Conservation (phyloP, 768 basidiomycete genomes). For the Serendipita sp. region DNA sequence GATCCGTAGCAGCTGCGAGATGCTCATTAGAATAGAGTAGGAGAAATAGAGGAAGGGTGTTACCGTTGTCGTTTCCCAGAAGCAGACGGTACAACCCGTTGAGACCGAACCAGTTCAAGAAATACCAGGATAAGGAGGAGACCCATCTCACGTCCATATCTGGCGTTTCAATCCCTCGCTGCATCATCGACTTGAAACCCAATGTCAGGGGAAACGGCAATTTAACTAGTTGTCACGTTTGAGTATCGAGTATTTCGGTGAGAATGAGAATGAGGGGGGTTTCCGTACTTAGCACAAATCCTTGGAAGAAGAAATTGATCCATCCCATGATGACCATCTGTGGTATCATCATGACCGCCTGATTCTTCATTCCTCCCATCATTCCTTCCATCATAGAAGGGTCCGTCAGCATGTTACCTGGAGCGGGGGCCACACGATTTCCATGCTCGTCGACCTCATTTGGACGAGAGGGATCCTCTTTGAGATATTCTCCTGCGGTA, state of each 20-base stretch:
- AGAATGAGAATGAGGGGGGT: background rate
- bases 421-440: constrained; percentile 42
- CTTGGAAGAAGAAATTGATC: constrained; percentile 99
- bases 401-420: constrained; percentile 46
- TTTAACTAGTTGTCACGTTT: constrained; percentile 50
- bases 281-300: constrained; percentile 81
- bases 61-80: constrained; percentile 80
- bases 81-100: constrained; percentile 92
- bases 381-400: constrained; percentile 91
- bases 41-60: constrained; percentile 18
- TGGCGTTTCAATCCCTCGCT: constrained; percentile 84
- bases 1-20: constrained; percentile 55
- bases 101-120: constrained; percentile 95
- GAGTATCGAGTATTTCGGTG: background rate
- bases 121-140: constrained; percentile 97
- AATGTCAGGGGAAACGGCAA: constrained; percentile 92
- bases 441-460: constrained; percentile 29
- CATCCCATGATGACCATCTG: constrained; percentile 99
- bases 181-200: constrained; percentile 96
- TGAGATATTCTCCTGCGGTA: constrained; percentile 57
- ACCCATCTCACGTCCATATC: constrained; percentile 99
- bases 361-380: constrained; percentile 99
- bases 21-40: constrained; percentile 9
- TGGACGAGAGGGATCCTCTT: constrained; percentile 35
- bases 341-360: constrained; percentile 98